These are phyloP conservation scores for Pythium apleroticum DNA, from an alignment of 352 stramenopile species.

Conservation along the genomic window DNA sequence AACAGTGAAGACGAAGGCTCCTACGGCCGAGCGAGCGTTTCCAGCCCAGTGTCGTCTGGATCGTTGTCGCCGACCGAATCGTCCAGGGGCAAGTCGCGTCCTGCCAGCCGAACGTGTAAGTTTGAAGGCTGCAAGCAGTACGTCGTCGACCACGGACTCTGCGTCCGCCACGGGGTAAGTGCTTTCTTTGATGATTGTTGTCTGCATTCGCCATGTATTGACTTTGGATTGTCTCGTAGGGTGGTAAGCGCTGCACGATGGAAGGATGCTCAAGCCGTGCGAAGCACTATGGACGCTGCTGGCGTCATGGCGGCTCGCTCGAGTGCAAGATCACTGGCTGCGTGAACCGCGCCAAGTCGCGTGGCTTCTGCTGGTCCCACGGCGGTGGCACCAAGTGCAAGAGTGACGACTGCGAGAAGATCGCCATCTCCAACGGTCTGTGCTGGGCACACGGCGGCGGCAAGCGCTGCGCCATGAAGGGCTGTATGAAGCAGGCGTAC, in stretches of 20 bases:
- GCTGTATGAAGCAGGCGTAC: conserved; percentile 70
- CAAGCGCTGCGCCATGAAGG: conserved; percentile 56
- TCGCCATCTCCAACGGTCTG: conserved; percentile 69
- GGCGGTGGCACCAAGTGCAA: conserved; percentile 79
- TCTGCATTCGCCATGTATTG: no score
- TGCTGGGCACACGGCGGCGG: conserved; percentile 77
- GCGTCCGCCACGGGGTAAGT: conserved; percentile 63
- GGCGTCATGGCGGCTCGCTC: conserved; percentile 68
- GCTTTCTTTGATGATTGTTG: neutral
- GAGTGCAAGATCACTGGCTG: conserved; percentile 71
- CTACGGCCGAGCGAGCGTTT: conserved; percentile 7
- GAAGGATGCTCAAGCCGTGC: conserved; percentile 62
- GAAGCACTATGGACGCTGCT: conserved; percentile 70
- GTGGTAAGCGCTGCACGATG: conserved; percentile 59
- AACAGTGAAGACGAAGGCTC: conserved; percentile 16
- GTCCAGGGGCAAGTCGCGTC: conserved; percentile 26
- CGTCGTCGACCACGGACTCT: conserved; percentile 69
- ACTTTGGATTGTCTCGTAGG: conserved; percentile 25
- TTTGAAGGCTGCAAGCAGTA: conserved; percentile 68
- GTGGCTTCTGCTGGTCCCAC: conserved; percentile 81
- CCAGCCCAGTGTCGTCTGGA: neutral
- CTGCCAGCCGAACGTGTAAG: conserved; percentile 63
- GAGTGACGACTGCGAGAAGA: conserved; percentile 63
- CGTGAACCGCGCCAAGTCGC: conserved; percentile 76
- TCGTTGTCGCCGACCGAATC: conserved; percentile 7